Evolutionary conservation across 1,284 basidiomycete species (phyloP).

Genomic region (Apiotrichum porosum): DNA sequence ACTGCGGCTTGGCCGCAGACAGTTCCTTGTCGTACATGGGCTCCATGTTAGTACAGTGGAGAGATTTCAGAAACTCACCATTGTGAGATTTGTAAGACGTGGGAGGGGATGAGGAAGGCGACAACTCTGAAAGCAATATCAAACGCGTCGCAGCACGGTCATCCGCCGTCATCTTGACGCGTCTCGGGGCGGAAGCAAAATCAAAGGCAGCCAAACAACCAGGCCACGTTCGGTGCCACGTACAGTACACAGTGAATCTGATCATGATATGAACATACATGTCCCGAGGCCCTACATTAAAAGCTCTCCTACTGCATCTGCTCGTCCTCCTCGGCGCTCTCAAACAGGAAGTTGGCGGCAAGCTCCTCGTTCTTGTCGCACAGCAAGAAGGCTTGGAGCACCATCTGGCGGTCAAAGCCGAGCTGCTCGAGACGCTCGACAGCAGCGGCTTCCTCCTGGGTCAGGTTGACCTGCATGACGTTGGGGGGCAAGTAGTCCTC

Average conservation of each 20-base stretch:
- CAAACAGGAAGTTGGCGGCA: conserved; percentile 87
- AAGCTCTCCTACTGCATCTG: conserved; percentile 12
- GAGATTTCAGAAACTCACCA: neutral
- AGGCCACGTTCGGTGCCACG: too few species aligned
- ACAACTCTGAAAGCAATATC: too few species aligned
- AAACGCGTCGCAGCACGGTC: too few species aligned
- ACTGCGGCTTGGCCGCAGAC: conserved; percentile 38
- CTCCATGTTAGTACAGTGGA: conserved; percentile 10
- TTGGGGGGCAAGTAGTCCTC: conserved; percentile 56
- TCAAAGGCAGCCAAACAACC: too few species aligned
- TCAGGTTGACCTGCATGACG: conserved; percentile 63
- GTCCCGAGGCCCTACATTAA: neutral
- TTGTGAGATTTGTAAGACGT: conserved; percentile 5
- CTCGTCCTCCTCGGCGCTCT: conserved; percentile 61
- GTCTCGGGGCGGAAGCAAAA: too few species aligned
- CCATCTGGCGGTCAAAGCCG: conserved; percentile 74
- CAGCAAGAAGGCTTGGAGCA: conserved; percentile 77
- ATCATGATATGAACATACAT: conserved; percentile 2
- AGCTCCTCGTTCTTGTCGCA: conserved; percentile 95
- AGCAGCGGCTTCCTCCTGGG: conserved; percentile 75
- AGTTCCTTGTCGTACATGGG: conserved; percentile 47
- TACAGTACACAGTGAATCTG: too few species aligned
- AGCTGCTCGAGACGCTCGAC: conserved; percentile 78
- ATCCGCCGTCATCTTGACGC: too few species aligned
- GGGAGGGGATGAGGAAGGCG: too few species aligned